These are phyloP conservation scores for Oidiodendron maius DNA, from an alignment of 495 filamentous ascomycete genomes.

Conservation along the genomic window DNA sequence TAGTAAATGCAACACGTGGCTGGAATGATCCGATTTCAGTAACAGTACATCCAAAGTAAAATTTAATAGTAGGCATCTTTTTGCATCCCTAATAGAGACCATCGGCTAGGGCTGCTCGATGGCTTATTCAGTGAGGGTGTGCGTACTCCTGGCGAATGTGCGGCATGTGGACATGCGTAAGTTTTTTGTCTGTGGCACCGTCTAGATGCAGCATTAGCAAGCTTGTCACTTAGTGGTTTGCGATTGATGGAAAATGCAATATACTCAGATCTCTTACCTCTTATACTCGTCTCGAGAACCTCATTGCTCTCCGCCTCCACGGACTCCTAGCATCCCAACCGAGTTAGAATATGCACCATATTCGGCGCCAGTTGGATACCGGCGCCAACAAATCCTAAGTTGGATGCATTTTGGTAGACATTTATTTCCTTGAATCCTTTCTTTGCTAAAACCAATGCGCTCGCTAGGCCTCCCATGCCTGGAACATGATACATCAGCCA, in stretches of 20 bases:
- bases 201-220: slow-evolving; percentile 34
- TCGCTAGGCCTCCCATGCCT: slow-evolving; percentile 76
- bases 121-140: slow-evolving; percentile 71
- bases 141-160: slow-evolving; percentile 63
- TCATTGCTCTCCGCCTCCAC: slow-evolving; percentile 58
- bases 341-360: slow-evolving; percentile 67
- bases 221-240: too few relatives aligned
- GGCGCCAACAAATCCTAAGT: slow-evolving; percentile 75
- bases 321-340: slow-evolving; percentile 60
- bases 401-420: slow-evolving; percentile 66
- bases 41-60: too few relatives aligned
- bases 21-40: too few relatives aligned
- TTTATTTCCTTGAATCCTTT: slow-evolving; percentile 67
- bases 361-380: slow-evolving; percentile 81
- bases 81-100: too few relatives aligned
- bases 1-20: too few relatives aligned
- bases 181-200: slow-evolving; percentile 59
- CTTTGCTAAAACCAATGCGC: slow-evolving; percentile 65
- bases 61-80: too few relatives aligned
- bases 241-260: not conserved
- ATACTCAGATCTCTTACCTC: slow-evolving; percentile 9
- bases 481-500: too few relatives aligned
- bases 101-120: too few relatives aligned
- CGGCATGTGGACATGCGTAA: slow-evolving; percentile 61
- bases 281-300: slow-evolving; percentile 30